phyloP scores from a whole-genome alignment of 768 basidiomycete genomes.

The Calocybe cyanea region DNA sequence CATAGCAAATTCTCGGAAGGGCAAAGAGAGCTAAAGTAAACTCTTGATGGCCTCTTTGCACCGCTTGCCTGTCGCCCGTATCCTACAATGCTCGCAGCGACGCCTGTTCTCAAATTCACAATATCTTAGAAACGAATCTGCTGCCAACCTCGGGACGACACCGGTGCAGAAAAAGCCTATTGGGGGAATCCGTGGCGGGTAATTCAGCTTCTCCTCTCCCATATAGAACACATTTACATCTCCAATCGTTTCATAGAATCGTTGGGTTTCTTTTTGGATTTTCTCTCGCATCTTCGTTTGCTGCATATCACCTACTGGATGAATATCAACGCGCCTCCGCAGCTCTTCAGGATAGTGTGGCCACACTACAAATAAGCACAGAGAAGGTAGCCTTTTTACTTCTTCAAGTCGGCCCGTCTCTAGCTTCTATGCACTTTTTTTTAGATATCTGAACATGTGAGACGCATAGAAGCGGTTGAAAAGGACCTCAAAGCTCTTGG shows the following conservation, averaged over 20 bases:
- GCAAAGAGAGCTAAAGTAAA: no score
- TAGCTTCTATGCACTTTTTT: conserved; percentile 1
- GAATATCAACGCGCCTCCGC: conserved; percentile 89
- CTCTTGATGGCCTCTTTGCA: conserved; percentile 35
- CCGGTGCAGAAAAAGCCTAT: conserved; percentile 68
- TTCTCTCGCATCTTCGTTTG: conserved; percentile 81
- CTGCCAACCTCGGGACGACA: conserved; percentile 50
- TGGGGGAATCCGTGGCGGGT: conserved; percentile 71
- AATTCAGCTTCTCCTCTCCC: conserved; percentile 8
- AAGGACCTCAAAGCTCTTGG: conserved; percentile 79
- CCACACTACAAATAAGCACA: conserved; percentile 80
- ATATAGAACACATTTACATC: conserved; percentile 4
- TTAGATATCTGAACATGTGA: conserved; percentile 79
- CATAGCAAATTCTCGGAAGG: not conserved
- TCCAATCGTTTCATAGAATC: conserved; percentile 41
- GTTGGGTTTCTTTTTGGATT: conserved; percentile 88
- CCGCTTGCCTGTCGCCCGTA: conserved; percentile 20
- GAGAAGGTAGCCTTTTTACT: conserved; percentile 52
- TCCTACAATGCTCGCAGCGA: conserved; percentile 9
- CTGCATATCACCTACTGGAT: conserved; percentile 84
- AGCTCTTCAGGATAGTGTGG: conserved; percentile 83
- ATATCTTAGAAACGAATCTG: conserved; percentile 38
- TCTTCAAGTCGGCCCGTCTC: not conserved
- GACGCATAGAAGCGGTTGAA: conserved; percentile 83
- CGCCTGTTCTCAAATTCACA: conserved; percentile 42